These are phyloP conservation scores for Neoscytalidium dimidiatum DNA, from an alignment of 2,329 filamentous ascomycete genomes.

Conservation along the genomic window DNA sequence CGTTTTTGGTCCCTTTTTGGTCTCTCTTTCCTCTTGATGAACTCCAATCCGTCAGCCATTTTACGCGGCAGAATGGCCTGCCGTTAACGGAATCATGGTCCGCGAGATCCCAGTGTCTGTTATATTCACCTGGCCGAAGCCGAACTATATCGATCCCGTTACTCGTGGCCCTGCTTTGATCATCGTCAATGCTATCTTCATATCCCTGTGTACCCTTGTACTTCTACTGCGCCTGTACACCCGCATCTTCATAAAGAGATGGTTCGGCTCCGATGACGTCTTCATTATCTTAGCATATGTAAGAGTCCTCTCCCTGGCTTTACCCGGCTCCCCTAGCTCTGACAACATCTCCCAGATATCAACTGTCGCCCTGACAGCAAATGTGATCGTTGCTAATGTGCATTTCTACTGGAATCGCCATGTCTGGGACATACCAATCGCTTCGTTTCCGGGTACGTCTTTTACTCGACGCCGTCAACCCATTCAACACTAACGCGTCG, in stretches of 20 bases:
- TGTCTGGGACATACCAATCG: constrained; percentile 43
- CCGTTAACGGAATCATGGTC: constrained; percentile 21
- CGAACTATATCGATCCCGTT: constrained; percentile 44
- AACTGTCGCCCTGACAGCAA: constrained; percentile 39
- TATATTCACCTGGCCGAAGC: constrained; percentile 39
- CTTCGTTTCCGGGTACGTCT: constrained; percentile 22
- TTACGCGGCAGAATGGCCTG: neutral
- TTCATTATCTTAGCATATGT: constrained; percentile 45
- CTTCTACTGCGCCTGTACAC: constrained; percentile 44
- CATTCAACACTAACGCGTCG: neutral
- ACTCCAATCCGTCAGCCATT: neutral
- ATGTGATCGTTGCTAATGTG: constrained; percentile 45
- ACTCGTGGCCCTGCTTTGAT: constrained; percentile 43
- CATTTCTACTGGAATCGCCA: constrained; percentile 47
- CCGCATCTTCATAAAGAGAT: constrained; percentile 42
- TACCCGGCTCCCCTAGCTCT: neutral
- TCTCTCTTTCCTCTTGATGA: neutral
- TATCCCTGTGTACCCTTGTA: constrained; percentile 37
- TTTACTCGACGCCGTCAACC: neutral
- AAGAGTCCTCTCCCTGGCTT: constrained; percentile 10
- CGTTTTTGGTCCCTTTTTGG: no score
- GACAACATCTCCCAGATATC: constrained; percentile 35
- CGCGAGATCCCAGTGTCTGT: constrained; percentile 35
- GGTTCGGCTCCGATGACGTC: constrained; percentile 46
- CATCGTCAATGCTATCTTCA: constrained; percentile 42